phyloP scores from a whole-genome alignment of 2,329 filamentous ascomycete genomes.

The Colletotrichum higginsianum region DNA sequence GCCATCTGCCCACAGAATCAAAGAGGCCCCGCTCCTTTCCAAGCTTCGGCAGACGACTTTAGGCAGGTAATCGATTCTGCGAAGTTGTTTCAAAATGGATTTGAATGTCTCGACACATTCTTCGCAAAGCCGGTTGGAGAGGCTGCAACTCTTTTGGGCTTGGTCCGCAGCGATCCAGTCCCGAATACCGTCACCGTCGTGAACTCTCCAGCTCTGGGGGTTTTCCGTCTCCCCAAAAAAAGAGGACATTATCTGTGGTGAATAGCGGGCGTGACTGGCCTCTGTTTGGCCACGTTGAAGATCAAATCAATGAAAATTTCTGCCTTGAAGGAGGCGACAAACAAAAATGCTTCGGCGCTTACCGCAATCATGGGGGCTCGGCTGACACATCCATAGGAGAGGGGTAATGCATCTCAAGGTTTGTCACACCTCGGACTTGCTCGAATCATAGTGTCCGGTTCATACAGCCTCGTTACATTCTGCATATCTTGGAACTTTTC shows the following conservation, averaged over 20 bases:
- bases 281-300: no score
- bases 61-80: background rate
- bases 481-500: no score
- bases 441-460: no score
- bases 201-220: background rate
- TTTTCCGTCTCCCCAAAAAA: background rate
- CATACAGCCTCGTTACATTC: no score
- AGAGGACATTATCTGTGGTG: background rate
- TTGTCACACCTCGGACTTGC: no score
- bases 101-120: conserved; percentile 10
- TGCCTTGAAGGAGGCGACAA: background rate
- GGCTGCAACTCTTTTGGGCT: background rate
- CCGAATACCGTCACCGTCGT: background rate
- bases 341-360: no score
- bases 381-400: no score
- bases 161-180: background rate
- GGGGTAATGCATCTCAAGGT: no score
- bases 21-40: conserved; percentile 7
- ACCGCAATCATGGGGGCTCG: no score
- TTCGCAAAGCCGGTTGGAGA: conserved; percentile 9
- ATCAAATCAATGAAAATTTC: no score
- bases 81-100: background rate
- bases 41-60: background rate
- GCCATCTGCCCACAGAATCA: conserved; percentile 15
- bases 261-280: no score